Evolutionary conservation across 2,329 filamentous ascomycete genomes (phyloP).

Genomic region (Penicillium frequentans): DNA sequence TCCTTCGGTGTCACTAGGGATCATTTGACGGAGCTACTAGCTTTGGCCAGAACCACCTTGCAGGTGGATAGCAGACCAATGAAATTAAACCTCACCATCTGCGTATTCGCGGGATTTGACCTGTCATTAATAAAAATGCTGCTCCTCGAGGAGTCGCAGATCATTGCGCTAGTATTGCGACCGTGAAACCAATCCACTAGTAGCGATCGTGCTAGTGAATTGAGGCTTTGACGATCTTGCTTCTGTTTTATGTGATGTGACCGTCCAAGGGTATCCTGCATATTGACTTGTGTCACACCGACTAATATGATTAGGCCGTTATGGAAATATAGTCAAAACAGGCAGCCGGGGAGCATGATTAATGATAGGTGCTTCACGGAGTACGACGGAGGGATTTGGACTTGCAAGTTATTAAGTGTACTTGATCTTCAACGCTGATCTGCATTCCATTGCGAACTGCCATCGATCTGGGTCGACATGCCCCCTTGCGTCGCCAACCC

Average conservation of each 20-base stretch:
- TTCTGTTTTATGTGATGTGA: background rate
- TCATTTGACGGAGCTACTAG: background rate
- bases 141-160: background rate
- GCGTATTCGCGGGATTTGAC: conserved; percentile 10
- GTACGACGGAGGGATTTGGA: background rate
- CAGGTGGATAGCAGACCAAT: background rate
- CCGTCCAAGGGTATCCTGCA: background rate
- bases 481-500: conserved; percentile 19
- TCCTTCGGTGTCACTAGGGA: background rate
- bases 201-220: background rate
- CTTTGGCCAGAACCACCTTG: background rate
- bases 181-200: background rate
- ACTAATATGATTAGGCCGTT: background rate
- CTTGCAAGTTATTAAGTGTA: background rate
- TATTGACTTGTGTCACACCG: background rate
- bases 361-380: background rate
- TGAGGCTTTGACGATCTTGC: background rate
- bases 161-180: background rate
- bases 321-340: background rate
- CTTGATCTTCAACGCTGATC: conserved; percentile 9
- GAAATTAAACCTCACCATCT: too few species aligned
- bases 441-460: conserved; percentile 24
- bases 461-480: conserved; percentile 14
- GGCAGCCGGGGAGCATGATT: background rate
- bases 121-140: background rate